Evolutionary conservation across 75 land plant species (phyloP), one percentile per base, ranked within the genome.

Genomic region (Isoetes taiwanensis): DNA sequence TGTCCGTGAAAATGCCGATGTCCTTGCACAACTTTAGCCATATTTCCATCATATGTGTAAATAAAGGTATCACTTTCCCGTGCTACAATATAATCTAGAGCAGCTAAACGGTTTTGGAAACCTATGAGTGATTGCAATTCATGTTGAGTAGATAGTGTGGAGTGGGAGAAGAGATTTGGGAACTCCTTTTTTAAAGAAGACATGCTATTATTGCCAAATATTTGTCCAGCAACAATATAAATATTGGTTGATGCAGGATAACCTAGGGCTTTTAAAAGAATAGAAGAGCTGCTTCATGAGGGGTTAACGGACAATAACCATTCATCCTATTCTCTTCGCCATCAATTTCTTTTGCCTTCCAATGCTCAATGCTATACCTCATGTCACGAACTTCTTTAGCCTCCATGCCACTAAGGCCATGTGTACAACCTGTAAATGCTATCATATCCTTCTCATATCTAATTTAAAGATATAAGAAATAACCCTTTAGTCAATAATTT

Each of bases 381-480:
- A 46, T 46, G 4, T 46, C 50, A 46, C 50, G 50, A 6, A 46
- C 16, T n/a, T 6, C 19, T 19, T 46, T 19, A 5, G 50, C 50
- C 25, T 46, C 50, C 4, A 19, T 23, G 6, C 5, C 50, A 19
- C 21, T 46, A 19, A 46, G 16, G 4, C 50, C 50, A 23, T 46
- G 50, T 23, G 50, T 19, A 16, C 50, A 46, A 8, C 50, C 50
- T 23, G 50, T 46, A 23, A 46, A 46, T 8, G 50, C 50, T 23
- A 46, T 6, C 50, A 46, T 46, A 23, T 46, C 50, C 19, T 46
- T 46, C 16, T 46, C 50, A n/a, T 46, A 46, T 46, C 50, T 46
- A 46, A 87, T 54, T 56, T 87, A 88, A 52, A 87, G 69, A n/a
- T 68, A 81, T 28, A 87, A 56, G 61, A 83, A 87, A 30, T 57